These are phyloP conservation scores for Alternaria sp. DNA, from an alignment of 2,329 filamentous ascomycete species.

Conservation along the genomic window DNA sequence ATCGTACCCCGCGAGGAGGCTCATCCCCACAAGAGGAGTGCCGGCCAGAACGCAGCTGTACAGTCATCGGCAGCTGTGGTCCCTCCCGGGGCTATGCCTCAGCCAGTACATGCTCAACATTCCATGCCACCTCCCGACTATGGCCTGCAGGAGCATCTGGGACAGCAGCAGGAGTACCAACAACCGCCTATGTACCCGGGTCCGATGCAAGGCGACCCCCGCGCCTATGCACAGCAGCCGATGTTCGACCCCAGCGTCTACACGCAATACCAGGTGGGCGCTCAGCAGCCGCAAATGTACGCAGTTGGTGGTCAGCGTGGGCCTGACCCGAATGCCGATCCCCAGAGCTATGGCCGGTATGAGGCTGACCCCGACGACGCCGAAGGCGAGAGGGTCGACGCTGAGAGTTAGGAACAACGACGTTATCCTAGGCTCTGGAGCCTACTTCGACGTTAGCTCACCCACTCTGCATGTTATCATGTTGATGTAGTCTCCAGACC, in stretches of 20 bases:
- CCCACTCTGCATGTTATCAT: not conserved
- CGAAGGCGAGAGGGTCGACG: constrained; percentile 49
- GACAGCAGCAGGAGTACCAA: constrained; percentile 72
- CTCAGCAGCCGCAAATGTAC: constrained; percentile 70
- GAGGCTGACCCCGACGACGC: constrained; percentile 50
- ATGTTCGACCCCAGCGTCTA: constrained; percentile 93
- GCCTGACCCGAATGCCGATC: constrained; percentile 47
- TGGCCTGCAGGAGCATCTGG: constrained; percentile 65
- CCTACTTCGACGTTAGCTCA: not conserved
- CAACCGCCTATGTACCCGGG: constrained; percentile 82
- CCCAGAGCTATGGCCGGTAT: constrained; percentile 46
- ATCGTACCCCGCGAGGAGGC: constrained; percentile 97
- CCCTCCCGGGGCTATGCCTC: constrained; percentile 46
- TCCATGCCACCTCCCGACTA: constrained; percentile 64
- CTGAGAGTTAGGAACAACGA: constrained; percentile 30
- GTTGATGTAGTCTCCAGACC: not conserved
- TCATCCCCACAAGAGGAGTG: constrained; percentile 75
- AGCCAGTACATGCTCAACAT: constrained; percentile 55
- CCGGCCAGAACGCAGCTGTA: constrained; percentile 47
- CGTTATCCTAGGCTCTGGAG: not conserved
- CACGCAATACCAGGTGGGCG: constrained; percentile 76
- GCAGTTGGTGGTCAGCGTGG: constrained; percentile 45
- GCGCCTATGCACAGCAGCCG: constrained; percentile 76
- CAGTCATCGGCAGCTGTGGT: constrained; percentile 50
- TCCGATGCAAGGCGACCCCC: constrained; percentile 75